Conservation (phyloP, 768 basidiomycete species). For the Serpula lacrymans region DNA sequence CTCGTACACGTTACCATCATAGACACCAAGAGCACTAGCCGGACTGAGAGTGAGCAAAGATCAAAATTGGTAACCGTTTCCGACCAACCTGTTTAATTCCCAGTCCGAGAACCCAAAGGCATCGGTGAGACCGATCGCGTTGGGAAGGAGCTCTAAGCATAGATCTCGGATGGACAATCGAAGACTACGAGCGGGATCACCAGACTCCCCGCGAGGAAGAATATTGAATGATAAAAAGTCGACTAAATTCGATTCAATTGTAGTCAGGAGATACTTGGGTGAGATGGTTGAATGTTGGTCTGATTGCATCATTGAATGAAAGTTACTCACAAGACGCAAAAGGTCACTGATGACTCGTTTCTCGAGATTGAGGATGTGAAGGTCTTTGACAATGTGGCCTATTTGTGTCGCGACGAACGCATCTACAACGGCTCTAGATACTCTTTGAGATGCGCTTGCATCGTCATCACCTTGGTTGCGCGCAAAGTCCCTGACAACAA, state of each 20-base stretch:
- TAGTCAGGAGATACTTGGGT: slow-evolving; percentile 58
- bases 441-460: slow-evolving; percentile 52
- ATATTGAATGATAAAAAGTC: slow-evolving; percentile 60
- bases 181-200: slow-evolving; percentile 45
- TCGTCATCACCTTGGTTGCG: slow-evolving; percentile 41
- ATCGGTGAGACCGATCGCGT: slow-evolving; percentile 67
- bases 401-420: slow-evolving; percentile 63
- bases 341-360: slow-evolving; percentile 16
- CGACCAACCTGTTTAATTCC: slow-evolving; percentile 61
- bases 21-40: slow-evolving; percentile 57
- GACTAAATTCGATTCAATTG: slow-evolving; percentile 49
- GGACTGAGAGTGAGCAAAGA: background rate
- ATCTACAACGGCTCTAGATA: slow-evolving; percentile 63
- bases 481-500: slow-evolving; percentile 42
- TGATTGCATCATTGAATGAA: background rate
- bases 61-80: background rate
- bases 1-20: slow-evolving; percentile 65
- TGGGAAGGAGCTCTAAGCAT: slow-evolving; percentile 53
- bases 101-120: slow-evolving; percentile 75
- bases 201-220: slow-evolving; percentile 18
- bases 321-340: slow-evolving; percentile 25
- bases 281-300: background rate
- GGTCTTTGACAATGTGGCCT: slow-evolving; percentile 39
- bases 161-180: slow-evolving; percentile 47
- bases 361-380: slow-evolving; percentile 20